Evolutionary conservation across 805 yeast species (phyloP).

Genomic region (Blastobotrys muscicola): DNA sequence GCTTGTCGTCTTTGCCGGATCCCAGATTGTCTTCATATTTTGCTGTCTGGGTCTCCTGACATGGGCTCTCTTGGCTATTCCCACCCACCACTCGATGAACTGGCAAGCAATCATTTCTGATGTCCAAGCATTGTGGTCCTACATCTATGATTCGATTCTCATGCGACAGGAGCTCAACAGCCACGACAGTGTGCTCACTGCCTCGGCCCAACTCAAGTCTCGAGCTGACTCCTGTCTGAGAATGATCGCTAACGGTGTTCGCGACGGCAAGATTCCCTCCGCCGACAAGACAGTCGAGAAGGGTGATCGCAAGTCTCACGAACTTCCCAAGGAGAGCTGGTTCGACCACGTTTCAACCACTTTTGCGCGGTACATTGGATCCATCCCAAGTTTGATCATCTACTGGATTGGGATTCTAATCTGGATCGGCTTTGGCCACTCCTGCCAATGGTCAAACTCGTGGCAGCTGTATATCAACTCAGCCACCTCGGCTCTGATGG

Average conservation of each 20-base stretch:
- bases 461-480: slow-evolving; percentile 4
- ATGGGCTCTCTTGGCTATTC: slow-evolving; percentile 10
- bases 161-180: slow-evolving; percentile 11
- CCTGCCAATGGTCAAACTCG: neutral
- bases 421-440: slow-evolving; percentile 2
- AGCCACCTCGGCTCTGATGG: slow-evolving; percentile 1
- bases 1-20: slow-evolving; percentile 4
- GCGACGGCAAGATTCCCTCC: no score
- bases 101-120: slow-evolving; percentile 10
- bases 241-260: neutral
- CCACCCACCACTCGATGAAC: neutral
- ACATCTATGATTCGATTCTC: slow-evolving; percentile 6
- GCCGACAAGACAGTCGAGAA: no score
- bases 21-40: slow-evolving; percentile 5
- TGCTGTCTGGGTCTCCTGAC: slow-evolving; percentile 5
- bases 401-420: slow-evolving; percentile 1
- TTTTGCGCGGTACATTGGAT: neutral
- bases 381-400: neutral
- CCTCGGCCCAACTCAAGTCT: slow-evolving; percentile 7
- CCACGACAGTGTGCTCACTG: slow-evolving; percentile 1
- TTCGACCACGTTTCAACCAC: slow-evolving; percentile 6
- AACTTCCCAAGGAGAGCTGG: no score
- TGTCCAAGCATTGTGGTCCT: slow-evolving; percentile 7
- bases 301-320: no score
- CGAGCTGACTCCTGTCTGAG: slow-evolving; percentile 3